These are phyloP conservation scores for Ascoidea rubescens DNA, from an alignment of 805 yeast genomes.

Conservation along the genomic window DNA sequence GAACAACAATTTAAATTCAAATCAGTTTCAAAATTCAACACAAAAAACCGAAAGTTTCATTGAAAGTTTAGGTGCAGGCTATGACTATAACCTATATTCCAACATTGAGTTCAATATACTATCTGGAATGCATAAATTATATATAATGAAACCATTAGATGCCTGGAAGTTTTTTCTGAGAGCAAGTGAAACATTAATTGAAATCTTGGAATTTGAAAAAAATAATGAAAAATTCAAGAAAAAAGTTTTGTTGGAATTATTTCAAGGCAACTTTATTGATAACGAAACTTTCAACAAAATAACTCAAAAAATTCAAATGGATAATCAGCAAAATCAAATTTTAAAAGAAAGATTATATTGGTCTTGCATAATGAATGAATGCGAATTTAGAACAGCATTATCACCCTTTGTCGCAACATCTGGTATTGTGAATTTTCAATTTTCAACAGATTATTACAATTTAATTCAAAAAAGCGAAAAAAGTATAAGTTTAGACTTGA, in stretches of 20 bases:
- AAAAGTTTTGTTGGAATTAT: no score
- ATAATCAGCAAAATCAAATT: neutral
- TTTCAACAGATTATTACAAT: no score
- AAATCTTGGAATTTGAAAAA: constrained; percentile 4
- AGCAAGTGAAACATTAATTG: constrained; percentile 6
- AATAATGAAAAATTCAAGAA: neutral
- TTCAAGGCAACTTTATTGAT: neutral
- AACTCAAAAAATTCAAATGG: neutral
- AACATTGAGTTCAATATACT: constrained; percentile 7
- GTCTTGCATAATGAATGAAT: constrained; percentile 9
- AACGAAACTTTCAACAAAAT: no score
- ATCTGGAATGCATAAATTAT: constrained; percentile 7
- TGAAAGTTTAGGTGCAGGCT: neutral
- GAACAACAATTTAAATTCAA: neutral
- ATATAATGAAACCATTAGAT: constrained; percentile 9
- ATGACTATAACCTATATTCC: constrained; percentile 5
- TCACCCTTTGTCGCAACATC: constrained; percentile 7
- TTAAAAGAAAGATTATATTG: constrained; percentile 8
- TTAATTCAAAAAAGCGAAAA: no score
- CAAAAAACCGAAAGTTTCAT: neutral
- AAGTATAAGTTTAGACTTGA: neutral
- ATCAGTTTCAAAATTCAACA: neutral
- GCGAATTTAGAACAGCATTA: constrained; percentile 7
- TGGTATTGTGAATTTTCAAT: constrained; percentile 5
- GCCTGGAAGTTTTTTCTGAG: constrained; percentile 7